Base-by-base conservation (phyloP, 805 yeast genomes). In the Wickerhamiella kurtzmanii region DNA sequence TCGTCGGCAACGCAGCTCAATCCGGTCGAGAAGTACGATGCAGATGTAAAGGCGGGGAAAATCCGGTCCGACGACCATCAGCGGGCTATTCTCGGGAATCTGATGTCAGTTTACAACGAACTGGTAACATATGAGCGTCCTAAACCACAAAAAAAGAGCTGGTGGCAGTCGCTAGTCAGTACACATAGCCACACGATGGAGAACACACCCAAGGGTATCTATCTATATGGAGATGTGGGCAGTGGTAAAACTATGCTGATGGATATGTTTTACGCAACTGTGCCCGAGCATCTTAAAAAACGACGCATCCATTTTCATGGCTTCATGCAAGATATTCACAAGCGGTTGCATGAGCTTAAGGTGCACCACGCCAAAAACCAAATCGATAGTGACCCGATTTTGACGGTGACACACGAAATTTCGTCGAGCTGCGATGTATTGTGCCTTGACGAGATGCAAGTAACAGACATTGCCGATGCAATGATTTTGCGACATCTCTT, bases 211-310 rank as follows among this genome's bases (percentile, higher is more conserved):
- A 70, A 74, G 53, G 98, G 98, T 3, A 81, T 92, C 5, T 92
- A 92, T 59, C 70, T 92, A 25, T 92, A 84, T 64, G 98, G 98
- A 19, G 97, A 92, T 63, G 98, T 92, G 39, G 98, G 98, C 1
- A 88, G 97, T 64, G 98, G 98, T 3, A 89, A 92, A 61, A 92
- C 98, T 5, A 89, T 92, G 96, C 69, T 92, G 50, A 89, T 92
- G 97, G 97, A 92, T 64, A 69, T 92, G 54, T 92, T 92, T 58
- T 92, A 88, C 64, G 69, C 76, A 18, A 85, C 95, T 0, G 74
- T 89, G 16, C 96, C 97, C 0, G 44, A 64, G 0, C 84, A 82
- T 60, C 68, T 92, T 49, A 74, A 89, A 11, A 86, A 87, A 58
- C 74, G 71, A 56, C 72, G 98, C 53, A 70, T 89, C 42, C 98